Base-by-base conservation (phyloP, 768 basidiomycete species). In the Hemileccinum impolitum region DNA sequence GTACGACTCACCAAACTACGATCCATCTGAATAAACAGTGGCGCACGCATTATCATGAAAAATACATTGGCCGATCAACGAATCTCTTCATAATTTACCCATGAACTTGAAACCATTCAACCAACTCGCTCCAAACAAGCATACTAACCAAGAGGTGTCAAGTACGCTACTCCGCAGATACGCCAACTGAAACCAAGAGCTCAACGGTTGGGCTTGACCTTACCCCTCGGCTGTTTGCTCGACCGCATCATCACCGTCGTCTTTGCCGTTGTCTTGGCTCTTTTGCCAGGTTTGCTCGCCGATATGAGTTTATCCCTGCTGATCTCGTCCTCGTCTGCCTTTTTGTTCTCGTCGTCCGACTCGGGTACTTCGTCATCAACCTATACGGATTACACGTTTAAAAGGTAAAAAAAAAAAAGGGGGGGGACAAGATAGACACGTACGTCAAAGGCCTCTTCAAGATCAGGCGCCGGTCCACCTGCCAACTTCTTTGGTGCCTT, bases 371-470 rank as follows among this genome's bases (percentile, higher is more conserved):
- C 71, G 41, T 78, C 79, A 21, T 79, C 77, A 57, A 72, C 61
- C 78, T 75, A 46, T 3, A n/a, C 39, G 41, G 8, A 8, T 23
- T 23, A 23, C 23, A 23, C 5, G 14, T 34, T 15, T 25, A 28
- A 25, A 37, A 14, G 10, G 2, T 8, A 4, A 34, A 1, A 31
- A 0, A n/a, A 19, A 15, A 43, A 8, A 8, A 9, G 28, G 7
- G 8, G 11, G 9, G 9, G 9, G 9, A 9, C 26, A 28, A 28
- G 26, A 28, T 5, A 28, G 28, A 26, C 4, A 69, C 82, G 62
- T 54, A 90, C 87, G 55, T 90, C 92, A 54, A 85, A 88, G 0
- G 85, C 94, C 43, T 98, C 95, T 64, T 97, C 95, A 17, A 93
- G 75, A 70, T 98, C 95, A 0, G 95, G 93, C 10, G 81, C 80